Base-by-base conservation (phyloP, 1,284 basidiomycete species). In the Rhodotorula sp. region DNA sequence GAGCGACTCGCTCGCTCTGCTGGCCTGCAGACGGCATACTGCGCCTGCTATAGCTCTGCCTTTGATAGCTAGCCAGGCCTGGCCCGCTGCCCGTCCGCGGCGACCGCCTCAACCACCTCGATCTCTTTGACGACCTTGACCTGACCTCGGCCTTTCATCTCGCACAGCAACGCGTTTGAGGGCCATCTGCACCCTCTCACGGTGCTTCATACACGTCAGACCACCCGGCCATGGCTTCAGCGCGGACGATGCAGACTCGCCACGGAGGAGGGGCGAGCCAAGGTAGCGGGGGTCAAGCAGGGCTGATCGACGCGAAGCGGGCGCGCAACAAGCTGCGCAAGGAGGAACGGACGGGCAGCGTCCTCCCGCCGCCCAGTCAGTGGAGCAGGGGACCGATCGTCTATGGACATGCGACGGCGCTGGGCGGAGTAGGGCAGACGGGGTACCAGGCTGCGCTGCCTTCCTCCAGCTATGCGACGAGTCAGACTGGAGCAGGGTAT, bases 261-360 rank as follows among this genome's bases (percentile, higher is more conserved):
- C 55, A 44, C 37, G 48, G 59, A n/a, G 48, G 59, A n/a, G 40
- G 40, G 40, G 40, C 40, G 40, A 13, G 40, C 8, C 40, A 44
- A 44, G 40, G 40, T 13, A 34, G 15, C 26, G 40, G 40, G 18
- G 58, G 28, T 10, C 37, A 59, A 6, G 20, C 68, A 15, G 28
- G 40, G 40, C 40, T 8, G 40, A 44, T 24, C 51, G 60, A 53
- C 11, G 20, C 62, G 6, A 53, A 60, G 50, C 52, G 44, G 11
- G 26, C 48, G 20, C 60, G 59, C 51, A 65, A 62, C 59, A 69
- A 67, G 63, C 63, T 65, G 24, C 62, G 63, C 26, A 52, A 62
- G 22, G 67, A 69, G n/a, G 66, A 65, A 46, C 62, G 55, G 26
- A 69, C 72, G 16, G 58, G 67, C 16, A 67, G 63, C 30, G 73